Conservation (phyloP, 148 eudicot genomes). For the Fallopia convolvulus region DNA sequence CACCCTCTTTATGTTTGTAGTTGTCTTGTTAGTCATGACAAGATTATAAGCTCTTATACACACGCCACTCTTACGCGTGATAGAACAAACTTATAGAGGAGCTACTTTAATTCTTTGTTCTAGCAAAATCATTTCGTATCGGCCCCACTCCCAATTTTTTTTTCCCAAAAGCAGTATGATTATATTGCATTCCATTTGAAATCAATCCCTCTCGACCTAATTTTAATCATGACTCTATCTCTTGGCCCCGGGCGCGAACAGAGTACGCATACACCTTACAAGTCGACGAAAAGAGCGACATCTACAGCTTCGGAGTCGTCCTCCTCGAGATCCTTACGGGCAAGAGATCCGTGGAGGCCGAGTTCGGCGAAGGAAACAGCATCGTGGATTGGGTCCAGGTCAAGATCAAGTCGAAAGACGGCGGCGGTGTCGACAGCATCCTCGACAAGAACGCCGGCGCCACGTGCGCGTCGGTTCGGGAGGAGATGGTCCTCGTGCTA, state of each 20-base stretch:
- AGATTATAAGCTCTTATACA: neutral
- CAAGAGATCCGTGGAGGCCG: slow-evolving; percentile 62
- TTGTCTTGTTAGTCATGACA: neutral
- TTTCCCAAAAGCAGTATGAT: slow-evolving; percentile 1
- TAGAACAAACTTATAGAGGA: neutral
- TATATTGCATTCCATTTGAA: neutral
- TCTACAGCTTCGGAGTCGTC: slow-evolving; percentile 85
- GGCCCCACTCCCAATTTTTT: neutral
- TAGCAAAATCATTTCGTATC: neutral
- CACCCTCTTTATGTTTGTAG: neutral
- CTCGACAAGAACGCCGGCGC: slow-evolving; percentile 84
- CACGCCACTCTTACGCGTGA: neutral
- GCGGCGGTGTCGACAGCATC: slow-evolving; percentile 42
- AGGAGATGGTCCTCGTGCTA: slow-evolving; percentile 72
- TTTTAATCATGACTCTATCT: neutral
- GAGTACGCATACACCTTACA: slow-evolving; percentile 93
- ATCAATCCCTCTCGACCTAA: neutral
- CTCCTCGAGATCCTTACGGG: slow-evolving; percentile 71
- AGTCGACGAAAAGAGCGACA: slow-evolving; percentile 96
- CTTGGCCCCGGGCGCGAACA: slow-evolving; percentile 15
- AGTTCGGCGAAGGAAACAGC: slow-evolving; percentile 83
- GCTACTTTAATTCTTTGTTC: neutral
- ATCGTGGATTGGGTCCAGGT: slow-evolving; percentile 85
- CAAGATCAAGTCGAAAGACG: slow-evolving; percentile 53
- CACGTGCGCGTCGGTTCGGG: slow-evolving; percentile 55